These are phyloP conservation scores for Choiromyces venosus DNA, from an alignment of 495 filamentous ascomycete genomes.

Conservation along the genomic window DNA sequence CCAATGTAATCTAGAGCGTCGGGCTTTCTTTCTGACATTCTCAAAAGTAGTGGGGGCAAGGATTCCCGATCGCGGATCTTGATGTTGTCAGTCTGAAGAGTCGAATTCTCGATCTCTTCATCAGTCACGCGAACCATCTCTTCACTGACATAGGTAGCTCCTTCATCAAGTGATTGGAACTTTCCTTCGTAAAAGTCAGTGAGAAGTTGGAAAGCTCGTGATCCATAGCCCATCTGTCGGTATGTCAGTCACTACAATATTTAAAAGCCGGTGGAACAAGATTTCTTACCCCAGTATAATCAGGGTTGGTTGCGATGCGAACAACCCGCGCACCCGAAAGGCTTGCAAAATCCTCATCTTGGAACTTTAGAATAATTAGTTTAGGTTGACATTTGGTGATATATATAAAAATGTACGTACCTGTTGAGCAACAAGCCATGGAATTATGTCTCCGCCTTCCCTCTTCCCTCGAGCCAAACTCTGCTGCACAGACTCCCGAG, in stretches of 20 bases:
- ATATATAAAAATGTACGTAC: background rate
- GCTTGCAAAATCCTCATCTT: constrained; percentile 92
- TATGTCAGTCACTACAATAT: constrained; percentile 30
- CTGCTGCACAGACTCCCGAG: constrained; percentile 82
- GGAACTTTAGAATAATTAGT: constrained; percentile 51
- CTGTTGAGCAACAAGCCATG: constrained; percentile 96
- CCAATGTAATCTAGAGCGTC: constrained; percentile 84
- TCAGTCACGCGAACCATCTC: constrained; percentile 75
- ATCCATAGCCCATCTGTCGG: constrained; percentile 84
- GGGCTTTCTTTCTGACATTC: constrained; percentile 75
- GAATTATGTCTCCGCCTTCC: constrained; percentile 90
- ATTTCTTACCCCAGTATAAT: constrained; percentile 55
- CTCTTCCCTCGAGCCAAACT: constrained; percentile 81
- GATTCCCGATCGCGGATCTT: constrained; percentile 82
- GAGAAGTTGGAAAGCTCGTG: constrained; percentile 75
- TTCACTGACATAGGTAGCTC: constrained; percentile 51
- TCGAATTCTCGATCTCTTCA: constrained; percentile 69
- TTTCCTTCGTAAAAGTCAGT: constrained; percentile 93
- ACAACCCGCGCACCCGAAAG: constrained; percentile 90
- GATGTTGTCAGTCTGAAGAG: constrained; percentile 78
- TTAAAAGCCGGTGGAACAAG: background rate
- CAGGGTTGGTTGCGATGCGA: constrained; percentile 92
- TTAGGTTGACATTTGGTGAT: background rate
- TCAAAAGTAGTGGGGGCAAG: constrained; percentile 89
- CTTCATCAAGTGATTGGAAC: constrained; percentile 73